Base-by-base conservation (phyloP, 345 rosid genomes). In the Noccaea caerulescens region DNA sequence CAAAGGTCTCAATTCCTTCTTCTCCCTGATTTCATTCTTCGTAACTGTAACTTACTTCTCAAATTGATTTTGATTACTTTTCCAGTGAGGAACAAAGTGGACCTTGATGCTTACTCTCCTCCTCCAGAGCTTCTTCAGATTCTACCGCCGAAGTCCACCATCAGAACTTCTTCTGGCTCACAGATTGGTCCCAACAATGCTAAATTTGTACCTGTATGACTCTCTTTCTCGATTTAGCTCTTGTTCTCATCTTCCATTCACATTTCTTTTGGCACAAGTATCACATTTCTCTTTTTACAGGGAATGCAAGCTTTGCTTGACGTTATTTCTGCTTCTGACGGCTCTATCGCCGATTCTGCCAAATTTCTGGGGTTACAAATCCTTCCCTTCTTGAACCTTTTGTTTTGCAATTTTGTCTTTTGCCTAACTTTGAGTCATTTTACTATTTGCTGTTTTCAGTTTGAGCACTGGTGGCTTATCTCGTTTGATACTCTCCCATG, bases 271-370 rank as follows among this genome's bases (percentile, higher is more conserved):
- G 12, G 23, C 63, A 38, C 58, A 30, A 30, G 6, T 34, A 47
- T 27, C 20, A 36, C 18, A 27, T 1, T 32, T 66, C 33, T 64
- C 12, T 39, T 42, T 42, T 41, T 53, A 46, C 73, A 89, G 98
- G 99, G 99, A 66, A 87, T 91, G 96, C 93, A 85, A 84, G 93
- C 97, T 54, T 71, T 94, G 60, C 80, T 94, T 74, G 97, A 94
- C 64, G 80, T 94, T 13, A 63, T 91, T 34, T 78, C 72, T 76
- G 95, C 91, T 45, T 84, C 82, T 39, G 93, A 85, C 10, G 97
- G 95, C 52, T 94, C 99, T 77, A 75, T 94, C 14, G 79, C 97
- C 14, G 92, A 91, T 38, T 84, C 95, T 4, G 94, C 96, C 3
- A 88, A 86, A 53, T 57, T 86, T 8, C 80, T 89, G 9, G 96